These are phyloP conservation scores for Solanum microdontum DNA, from an alignment of 257 asterid genomes.

Conservation along the genomic window DNA sequence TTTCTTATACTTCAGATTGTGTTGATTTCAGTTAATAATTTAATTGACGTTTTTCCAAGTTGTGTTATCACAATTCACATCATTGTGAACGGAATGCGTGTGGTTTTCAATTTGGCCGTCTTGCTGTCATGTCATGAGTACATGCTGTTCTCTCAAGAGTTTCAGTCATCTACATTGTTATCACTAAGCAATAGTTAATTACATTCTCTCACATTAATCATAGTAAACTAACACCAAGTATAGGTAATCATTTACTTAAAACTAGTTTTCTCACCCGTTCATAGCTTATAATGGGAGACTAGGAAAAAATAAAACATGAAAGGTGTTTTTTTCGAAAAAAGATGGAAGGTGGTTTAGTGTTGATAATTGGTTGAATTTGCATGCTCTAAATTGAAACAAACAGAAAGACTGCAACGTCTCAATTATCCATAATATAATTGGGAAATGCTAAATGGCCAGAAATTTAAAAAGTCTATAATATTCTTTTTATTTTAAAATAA, in stretches of 20 bases:
- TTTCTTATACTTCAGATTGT: background rate
- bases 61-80: background rate
- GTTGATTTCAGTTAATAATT: background rate
- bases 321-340: background rate
- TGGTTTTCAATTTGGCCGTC: background rate
- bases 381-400: background rate
- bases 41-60: background rate
- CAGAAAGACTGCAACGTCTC: background rate
- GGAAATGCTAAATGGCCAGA: too few species aligned
- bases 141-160: background rate
- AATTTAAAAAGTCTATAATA: too few species aligned
- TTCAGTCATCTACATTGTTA: background rate
- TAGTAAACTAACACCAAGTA: background rate
- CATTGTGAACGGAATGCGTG: background rate
- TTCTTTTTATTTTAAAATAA: too few species aligned
- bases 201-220: background rate
- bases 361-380: background rate
- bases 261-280: background rate
- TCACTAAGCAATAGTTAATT: background rate
- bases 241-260: background rate
- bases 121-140: background rate
- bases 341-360: background rate
- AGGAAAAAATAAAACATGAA: background rate
- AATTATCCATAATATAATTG: background rate
- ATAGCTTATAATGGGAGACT: background rate